Evolutionary conservation across 2,329 filamentous ascomycete genomes (phyloP).

Genomic region (Calonectria henricotiae): DNA sequence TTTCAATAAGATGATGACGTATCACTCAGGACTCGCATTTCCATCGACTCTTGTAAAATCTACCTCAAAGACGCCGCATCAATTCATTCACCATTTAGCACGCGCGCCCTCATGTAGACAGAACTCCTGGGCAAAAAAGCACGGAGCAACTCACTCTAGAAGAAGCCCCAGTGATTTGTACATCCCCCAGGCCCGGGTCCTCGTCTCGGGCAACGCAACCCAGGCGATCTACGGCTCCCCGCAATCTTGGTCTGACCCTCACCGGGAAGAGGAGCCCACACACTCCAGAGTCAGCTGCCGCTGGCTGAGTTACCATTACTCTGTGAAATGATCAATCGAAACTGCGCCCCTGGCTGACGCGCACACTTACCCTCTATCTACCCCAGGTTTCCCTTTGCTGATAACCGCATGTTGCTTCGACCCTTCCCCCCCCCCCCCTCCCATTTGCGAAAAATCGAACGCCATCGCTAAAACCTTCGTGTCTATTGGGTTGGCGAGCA

Average conservation of each 20-base stretch:
- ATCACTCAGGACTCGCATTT: background rate
- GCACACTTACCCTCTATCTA: constrained; percentile 33
- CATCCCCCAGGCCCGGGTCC: constrained; percentile 27
- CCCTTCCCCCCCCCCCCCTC: background rate
- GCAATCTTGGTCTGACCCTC: constrained; percentile 45
- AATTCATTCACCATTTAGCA: background rate
- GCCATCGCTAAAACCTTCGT: constrained; percentile 49
- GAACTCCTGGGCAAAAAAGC: constrained; percentile 13
- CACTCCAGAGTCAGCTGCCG: background rate
- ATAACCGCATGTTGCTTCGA: constrained; percentile 47
- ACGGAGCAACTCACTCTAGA: constrained; percentile 26
- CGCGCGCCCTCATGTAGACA: background rate
- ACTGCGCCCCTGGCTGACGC: constrained; percentile 30
- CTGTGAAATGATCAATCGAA: constrained; percentile 50
- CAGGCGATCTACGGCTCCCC: constrained; percentile 51
- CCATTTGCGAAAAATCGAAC: constrained; percentile 42
- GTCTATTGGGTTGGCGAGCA: constrained; percentile 47
- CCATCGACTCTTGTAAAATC: background rate
- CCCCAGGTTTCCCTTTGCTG: constrained; percentile 49
- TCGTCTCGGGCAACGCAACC: constrained; percentile 34
- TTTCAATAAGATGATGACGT: constrained; percentile 27
- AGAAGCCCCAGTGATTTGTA: constrained; percentile 1
- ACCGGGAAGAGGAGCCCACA: constrained; percentile 20
- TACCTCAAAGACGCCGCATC: background rate
- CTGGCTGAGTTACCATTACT: constrained; percentile 38